Evolutionary conservation across 768 basidiomycete genomes (phyloP), one percentile per base, ranked within the genome.

Genomic region (Macrolepiota fuliginosa): DNA sequence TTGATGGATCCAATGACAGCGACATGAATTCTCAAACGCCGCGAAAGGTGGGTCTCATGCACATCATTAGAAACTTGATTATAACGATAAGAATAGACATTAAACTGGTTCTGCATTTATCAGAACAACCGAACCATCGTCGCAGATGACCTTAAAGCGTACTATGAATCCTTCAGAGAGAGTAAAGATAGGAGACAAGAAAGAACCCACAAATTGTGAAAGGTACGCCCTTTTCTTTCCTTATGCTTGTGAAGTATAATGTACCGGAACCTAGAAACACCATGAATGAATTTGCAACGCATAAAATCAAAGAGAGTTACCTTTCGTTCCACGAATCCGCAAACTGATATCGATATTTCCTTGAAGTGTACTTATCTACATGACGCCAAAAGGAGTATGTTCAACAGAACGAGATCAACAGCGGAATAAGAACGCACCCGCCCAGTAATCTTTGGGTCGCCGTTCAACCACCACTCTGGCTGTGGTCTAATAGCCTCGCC

Each of bases 221-320:
- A 1, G 82, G 82, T 42, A 81, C 74, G 9, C 89, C 90, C 68
- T 91, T 92, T 15, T 81, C 84, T 74, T 85, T 88, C 46, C 91
- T 81, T 59, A 93, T 88, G 70, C 90, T 92, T 2, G 91, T 92
- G 70, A 92, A 93, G 69, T 93, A 92, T 1, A 92, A 71, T 17
- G 90, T 93, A 5, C 91, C 91, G 19, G 85, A 79, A 22, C 83
- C 90, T 91, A 61, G 5, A 25, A 29, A 47, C 24, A 9, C 10
- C 25, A 25, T 24, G 53, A 56, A 7, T 32, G 3, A 27, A 25
- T 29, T 19, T 19, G 63, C 15, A 42, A 29, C 40, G 40, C 40
- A 40, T 32, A 35, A 47, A 59, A 4, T 46, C 4, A 50, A n/a
- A 12, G 19, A 5, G 46, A 5, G n/a, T n/a, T 24, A 86, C 91